Percentiles rank a stretch among this genome's conserved stretches.
Evolutionary conservation across 306 rosid genomes (phyloP).

Genomic region (Rubus idaeus): DNA sequence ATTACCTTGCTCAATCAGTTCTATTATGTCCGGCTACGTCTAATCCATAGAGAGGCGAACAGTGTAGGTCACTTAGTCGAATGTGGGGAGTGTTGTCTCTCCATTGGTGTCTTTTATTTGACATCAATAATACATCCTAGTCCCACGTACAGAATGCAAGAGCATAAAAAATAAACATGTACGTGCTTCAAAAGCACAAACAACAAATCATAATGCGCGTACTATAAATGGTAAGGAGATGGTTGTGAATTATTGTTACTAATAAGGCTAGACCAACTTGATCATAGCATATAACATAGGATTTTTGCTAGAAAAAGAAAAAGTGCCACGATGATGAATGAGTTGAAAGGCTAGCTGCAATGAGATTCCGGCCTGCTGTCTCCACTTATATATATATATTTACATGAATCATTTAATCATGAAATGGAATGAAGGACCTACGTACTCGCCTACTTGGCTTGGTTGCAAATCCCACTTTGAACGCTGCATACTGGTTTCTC

Average conservation of each 20-base stretch:
- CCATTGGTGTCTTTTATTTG: not conserved
- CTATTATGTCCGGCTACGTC: not conserved
- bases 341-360: not conserved
- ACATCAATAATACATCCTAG: not conserved
- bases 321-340: not conserved
- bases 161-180: not conserved
- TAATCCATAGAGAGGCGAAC: not conserved
- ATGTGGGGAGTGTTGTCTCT: too few relatives aligned
- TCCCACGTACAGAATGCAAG: not conserved
- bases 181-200: not conserved
- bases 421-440: conserved; percentile 14
- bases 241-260: not conserved
- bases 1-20: not conserved
- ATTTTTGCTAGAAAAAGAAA: not conserved
- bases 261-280: conserved; percentile 16
- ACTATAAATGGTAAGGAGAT: not conserved
- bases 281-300: not conserved
- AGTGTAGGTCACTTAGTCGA: not conserved
- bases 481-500: not conserved
- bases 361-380: conserved; percentile 5
- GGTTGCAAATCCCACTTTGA: conserved; percentile 12
- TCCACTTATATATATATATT: not conserved
- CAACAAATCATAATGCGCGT: not conserved
- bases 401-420: conserved; percentile 1
- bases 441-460: not conserved